phyloP scores from a whole-genome alignment of 179 eudicot species.

The Drosera spatulata region DNA sequence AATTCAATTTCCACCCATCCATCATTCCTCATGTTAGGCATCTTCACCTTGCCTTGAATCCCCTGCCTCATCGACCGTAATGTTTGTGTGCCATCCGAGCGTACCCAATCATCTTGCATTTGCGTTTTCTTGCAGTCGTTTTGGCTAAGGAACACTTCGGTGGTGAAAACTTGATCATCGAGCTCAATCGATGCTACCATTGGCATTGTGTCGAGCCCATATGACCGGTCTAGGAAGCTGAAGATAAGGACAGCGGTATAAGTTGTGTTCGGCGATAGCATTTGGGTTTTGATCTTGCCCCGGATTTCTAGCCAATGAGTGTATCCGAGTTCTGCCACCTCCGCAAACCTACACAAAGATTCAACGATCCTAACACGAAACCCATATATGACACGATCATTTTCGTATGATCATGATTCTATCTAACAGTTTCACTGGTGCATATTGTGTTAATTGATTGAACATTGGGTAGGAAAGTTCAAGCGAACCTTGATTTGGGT shows the following conservation, averaged over 20 bases:
- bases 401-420: no score
- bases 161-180: slow-evolving; percentile 7
- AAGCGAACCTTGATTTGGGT: slow-evolving; percentile 15
- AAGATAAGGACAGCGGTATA: slow-evolving; percentile 47
- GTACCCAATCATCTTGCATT: no score
- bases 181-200: slow-evolving; percentile 34
- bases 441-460: no score
- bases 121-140: no score
- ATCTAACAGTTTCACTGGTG: no score
- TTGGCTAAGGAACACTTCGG: no score
- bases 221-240: slow-evolving; percentile 33
- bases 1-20: slow-evolving; percentile 60
- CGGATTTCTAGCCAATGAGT: slow-evolving; percentile 56
- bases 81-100: no score
- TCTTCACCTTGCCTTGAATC: slow-evolving; percentile 15
- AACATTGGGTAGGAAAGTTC: not conserved
- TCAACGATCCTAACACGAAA: no score
- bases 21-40: slow-evolving; percentile 23
- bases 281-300: slow-evolving; percentile 21
- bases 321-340: slow-evolving; percentile 43
- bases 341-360: slow-evolving; percentile 25
- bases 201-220: slow-evolving; percentile 40
- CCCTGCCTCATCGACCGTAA: slow-evolving; percentile 4
- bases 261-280: slow-evolving; percentile 44
- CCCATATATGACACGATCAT: no score